Evolutionary conservation across 306 rosid species (phyloP), one percentile per base, ranked within the genome.

Genomic region (Acacia confusa): DNA sequence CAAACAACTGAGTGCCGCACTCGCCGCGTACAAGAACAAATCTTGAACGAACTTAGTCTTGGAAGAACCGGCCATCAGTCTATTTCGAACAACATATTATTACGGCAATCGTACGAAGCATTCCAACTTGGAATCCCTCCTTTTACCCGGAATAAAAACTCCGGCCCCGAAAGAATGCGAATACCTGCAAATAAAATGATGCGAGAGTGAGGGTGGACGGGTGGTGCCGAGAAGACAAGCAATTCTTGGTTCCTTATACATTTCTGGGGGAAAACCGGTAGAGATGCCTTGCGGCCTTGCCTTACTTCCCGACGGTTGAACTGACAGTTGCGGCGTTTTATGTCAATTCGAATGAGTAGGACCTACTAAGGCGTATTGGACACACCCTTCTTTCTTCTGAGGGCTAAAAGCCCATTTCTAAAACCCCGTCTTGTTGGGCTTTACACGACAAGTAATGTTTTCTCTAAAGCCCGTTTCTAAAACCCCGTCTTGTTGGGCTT

Each of bases 1-100:
- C 86, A 89, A 12, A 81, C 88, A 84, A 50, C 95, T 91, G 52
- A 89, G 10, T 2, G 91, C 93, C 6, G 93, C 95, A 79, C 95
- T 89, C 34, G 90, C 95, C 45, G 91, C 95, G 81, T 91, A 91
- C 58, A 91, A 67, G 2, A 89, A 44, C 84, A 91, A 72, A 32
- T 91, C 95, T 47, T 91, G 90, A 20, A 91, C 22, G 65, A 88
- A 79, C 88, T 55, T 91, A 43, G 91, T 84, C 84, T 89, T 90
- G 30, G 90, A 74, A 28, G 84, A 86, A 74, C 87, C 80, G 41
- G 85, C 86, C 92, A 89, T 87, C 47, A 10, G 22, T 16, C 2
- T 30, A 47, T 65, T 48, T 7, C 25, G 65, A 50, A 30, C 3
- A 55, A 34, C 2, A 36, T 55, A 53, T 19, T 40, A 38, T 12